These are phyloP conservation scores for Phaffomyces opuntiae DNA, from an alignment of 805 yeast genomes.

Conservation along the genomic window DNA sequence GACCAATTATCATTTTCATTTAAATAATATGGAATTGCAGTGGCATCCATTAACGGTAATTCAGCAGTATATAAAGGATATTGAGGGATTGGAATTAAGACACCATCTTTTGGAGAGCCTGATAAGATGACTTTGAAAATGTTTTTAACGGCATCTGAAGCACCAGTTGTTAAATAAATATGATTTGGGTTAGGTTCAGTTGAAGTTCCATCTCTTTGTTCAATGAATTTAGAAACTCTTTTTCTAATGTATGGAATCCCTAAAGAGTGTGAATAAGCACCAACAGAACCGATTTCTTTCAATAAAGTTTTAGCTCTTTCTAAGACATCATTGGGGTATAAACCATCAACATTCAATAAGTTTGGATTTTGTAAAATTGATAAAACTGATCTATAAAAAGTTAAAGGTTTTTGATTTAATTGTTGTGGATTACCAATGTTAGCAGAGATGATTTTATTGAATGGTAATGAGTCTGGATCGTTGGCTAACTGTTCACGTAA, in stretches of 20 bases:
- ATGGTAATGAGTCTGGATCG: conserved; percentile 62
- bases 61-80: conserved; percentile 97
- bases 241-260: conserved; percentile 71
- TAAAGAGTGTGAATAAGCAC: conserved; percentile 93
- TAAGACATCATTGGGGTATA: conserved; percentile 61
- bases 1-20: conserved; percentile 84
- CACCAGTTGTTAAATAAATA: conserved; percentile 87
- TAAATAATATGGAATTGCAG: conserved; percentile 79
- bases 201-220: conserved; percentile 67
- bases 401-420: conserved; percentile 85
- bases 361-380: conserved; percentile 82
- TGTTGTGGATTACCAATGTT: conserved; percentile 99
- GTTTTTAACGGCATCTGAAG: conserved; percentile 87
- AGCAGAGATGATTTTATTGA: conserved; percentile 72
- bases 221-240: conserved; percentile 75
- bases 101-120: conserved; percentile 58
- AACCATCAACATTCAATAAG: conserved; percentile 33
- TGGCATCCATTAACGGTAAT: conserved; percentile 73
- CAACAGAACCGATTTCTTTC: conserved; percentile 68
- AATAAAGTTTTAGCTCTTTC: conserved; percentile 61
- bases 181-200: conserved; percentile 51
- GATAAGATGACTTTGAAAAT: conserved; percentile 63
- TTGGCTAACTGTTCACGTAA: conserved; percentile 48
- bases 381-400: conserved; percentile 91
- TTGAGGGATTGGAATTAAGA: conserved; percentile 95